A percentile compares a stretch with the other conserved stretches of the same genome.
Evolutionary conservation across 345 rosid species (phyloP).

Genomic region (Eucalyptus shirleyi): DNA sequence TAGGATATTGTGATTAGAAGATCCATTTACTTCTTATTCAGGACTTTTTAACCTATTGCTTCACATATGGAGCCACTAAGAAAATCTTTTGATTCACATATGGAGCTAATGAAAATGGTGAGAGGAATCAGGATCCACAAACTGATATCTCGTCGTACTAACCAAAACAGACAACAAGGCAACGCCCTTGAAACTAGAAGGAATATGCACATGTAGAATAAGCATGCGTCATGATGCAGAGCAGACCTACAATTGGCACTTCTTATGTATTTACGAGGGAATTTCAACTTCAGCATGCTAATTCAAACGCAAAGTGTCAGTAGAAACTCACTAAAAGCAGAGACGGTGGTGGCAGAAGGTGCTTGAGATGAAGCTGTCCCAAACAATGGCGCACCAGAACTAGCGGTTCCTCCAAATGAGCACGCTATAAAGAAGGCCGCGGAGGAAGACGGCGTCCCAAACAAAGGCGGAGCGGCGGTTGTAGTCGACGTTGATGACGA

Average conservation of each 20-base stretch:
- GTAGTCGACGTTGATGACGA: neutral
- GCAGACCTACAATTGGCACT: neutral
- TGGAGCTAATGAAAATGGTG: neutral
- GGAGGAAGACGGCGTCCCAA: neutral
- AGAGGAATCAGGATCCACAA: neutral
- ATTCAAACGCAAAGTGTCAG: neutral
- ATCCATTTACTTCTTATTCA: neutral
- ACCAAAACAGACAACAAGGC: neutral
- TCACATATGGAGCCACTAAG: neutral
- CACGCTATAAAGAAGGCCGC: neutral
- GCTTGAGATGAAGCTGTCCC: constrained; percentile 29
- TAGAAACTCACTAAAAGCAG: constrained; percentile 41
- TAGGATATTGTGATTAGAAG: neutral
- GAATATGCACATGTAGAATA: neutral
- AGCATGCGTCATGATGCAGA: neutral
- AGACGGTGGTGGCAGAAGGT: constrained; percentile 19
- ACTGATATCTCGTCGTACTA: neutral
- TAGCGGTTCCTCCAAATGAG: neutral
- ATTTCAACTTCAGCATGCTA: neutral
- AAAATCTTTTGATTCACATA: neutral
- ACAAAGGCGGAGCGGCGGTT: neutral
- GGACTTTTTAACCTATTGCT: too few species aligned
- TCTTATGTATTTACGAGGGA: neutral
- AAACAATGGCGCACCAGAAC: neutral
- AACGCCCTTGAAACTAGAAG: neutral